Evolutionary conservation across 2,329 filamentous ascomycete genomes (phyloP).

Genomic region (Chrysosporium queenslandicum): DNA sequence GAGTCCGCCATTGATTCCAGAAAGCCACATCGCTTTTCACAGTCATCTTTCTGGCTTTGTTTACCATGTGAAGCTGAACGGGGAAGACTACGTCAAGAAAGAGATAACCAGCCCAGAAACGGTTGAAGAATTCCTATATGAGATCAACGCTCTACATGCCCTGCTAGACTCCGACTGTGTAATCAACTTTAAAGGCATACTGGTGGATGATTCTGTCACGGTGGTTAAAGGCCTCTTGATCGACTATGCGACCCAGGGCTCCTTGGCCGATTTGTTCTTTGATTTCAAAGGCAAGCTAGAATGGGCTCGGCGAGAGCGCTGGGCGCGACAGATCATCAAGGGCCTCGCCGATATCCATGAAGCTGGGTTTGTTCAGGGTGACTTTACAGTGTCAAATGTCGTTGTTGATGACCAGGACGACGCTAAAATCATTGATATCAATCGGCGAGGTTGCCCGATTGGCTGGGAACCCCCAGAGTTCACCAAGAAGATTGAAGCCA

Average conservation of each 20-base stretch:
- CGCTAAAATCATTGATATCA: constrained; percentile 97
- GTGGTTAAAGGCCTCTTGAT: constrained; percentile 82
- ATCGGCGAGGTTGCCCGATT: constrained; percentile 88
- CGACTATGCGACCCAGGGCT: constrained; percentile 73
- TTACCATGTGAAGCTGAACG: constrained; percentile 72
- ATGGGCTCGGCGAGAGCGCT: constrained; percentile 68
- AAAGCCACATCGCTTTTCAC: constrained; percentile 71
- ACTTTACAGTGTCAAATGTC: constrained; percentile 95
- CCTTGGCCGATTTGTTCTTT: constrained; percentile 83
- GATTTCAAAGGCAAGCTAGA: constrained; percentile 55
- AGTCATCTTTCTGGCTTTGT: constrained; percentile 95
- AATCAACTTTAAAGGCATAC: constrained; percentile 76
- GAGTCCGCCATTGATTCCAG: constrained; percentile 45
- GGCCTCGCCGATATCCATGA: constrained; percentile 91
- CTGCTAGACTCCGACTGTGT: constrained; percentile 64
- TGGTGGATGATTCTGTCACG: constrained; percentile 66
- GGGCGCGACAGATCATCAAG: constrained; percentile 83
- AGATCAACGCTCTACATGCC: constrained; percentile 84
- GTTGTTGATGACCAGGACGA: constrained; percentile 77
- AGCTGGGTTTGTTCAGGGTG: constrained; percentile 90
- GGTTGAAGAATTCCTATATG: constrained; percentile 92
- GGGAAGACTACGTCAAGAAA: constrained; percentile 76
- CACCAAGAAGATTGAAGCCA: constrained; percentile 70
- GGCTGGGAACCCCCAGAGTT: constrained; percentile 97
- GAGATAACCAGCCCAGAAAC: constrained; percentile 94